Percentiles rank a stretch among this genome's conserved stretches.
phyloP scores from a whole-genome alignment of 2,329 filamentous ascomycete species.

The Sodiomyces alkalinus region DNA sequence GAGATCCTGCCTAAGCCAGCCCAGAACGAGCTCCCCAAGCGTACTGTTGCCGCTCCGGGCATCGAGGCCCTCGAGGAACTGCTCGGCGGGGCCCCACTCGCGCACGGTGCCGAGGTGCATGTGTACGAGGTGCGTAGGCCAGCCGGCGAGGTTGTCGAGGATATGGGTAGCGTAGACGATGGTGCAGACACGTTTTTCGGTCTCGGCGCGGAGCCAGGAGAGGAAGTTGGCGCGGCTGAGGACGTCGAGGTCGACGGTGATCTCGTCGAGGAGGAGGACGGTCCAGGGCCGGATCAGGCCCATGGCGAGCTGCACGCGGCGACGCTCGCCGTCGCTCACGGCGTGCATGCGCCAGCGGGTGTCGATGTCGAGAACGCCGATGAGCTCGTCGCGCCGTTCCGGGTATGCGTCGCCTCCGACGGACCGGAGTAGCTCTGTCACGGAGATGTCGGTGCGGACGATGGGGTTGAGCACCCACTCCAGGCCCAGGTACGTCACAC shows the following conservation, averaged over 20 bases:
- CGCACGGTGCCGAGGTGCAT: constrained; percentile 84
- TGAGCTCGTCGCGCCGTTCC: constrained; percentile 70
- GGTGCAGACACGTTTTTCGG: constrained; percentile 65
- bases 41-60: constrained; percentile 55
- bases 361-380: constrained; percentile 83
- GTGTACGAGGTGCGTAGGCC: constrained; percentile 91
- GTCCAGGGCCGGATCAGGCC: constrained; percentile 83
- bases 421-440: constrained; percentile 66
- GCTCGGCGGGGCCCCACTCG: constrained; percentile 64
- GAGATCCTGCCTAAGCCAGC: constrained; percentile 75
- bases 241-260: constrained; percentile 91
- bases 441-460: constrained; percentile 87
- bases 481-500: constrained; percentile 90
- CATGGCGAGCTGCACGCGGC: constrained; percentile 92
- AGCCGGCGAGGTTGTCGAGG: constrained; percentile 81
- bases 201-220: constrained; percentile 73
- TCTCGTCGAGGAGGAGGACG: constrained; percentile 83
- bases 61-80: constrained; percentile 44
- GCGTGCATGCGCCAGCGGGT: constrained; percentile 88
- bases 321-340: constrained; percentile 80
- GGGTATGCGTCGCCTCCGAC: constrained; percentile 79
- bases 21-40: constrained; percentile 73
- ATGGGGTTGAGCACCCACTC: constrained; percentile 98
- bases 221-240: constrained; percentile 75
- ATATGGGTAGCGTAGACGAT: constrained; percentile 98